phyloP scores from a whole-genome alignment of 345 rosid genomes.

The Hypericum perforatum region DNA sequence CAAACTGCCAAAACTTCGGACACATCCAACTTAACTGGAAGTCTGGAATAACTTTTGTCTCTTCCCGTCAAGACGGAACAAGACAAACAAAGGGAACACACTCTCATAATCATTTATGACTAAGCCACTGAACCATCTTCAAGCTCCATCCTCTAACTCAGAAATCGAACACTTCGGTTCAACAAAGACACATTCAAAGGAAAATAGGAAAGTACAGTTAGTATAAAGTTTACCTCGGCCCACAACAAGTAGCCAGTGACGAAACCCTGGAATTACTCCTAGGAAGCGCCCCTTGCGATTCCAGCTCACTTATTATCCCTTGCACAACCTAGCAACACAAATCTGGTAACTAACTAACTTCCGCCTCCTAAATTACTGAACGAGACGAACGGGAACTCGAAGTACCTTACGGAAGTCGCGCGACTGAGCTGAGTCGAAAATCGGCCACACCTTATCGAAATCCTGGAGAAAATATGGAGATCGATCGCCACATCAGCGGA shows the following conservation, averaged over 20 bases:
- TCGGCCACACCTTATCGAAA: constrained; percentile 98
- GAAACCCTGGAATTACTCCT: constrained; percentile 99
- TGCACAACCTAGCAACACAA: constrained; percentile 65
- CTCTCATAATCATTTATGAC: too few relatives aligned
- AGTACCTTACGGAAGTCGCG: constrained; percentile 92
- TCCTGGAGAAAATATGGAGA: constrained; percentile 45
- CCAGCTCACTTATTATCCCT: constrained; percentile 96
- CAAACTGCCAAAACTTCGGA: too few relatives aligned
- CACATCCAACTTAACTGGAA: too few relatives aligned
- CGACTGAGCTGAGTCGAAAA: constrained; percentile 97
- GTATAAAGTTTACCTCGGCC: constrained; percentile 57
- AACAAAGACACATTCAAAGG: too few relatives aligned
- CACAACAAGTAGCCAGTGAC: constrained; percentile 96
- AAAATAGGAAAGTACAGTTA: background rate
- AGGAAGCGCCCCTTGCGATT: constrained; percentile 96
- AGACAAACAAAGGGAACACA: too few relatives aligned
- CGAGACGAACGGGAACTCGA: background rate
- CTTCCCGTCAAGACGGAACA: too few relatives aligned
- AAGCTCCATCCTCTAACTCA: too few relatives aligned
- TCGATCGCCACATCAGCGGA: constrained; percentile 29
- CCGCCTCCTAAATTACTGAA: constrained; percentile 4
- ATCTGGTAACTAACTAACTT: background rate
- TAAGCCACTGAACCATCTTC: too few relatives aligned
- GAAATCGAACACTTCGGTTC: too few relatives aligned
- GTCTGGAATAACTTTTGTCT: too few relatives aligned